phyloP scores from a whole-genome alignment of 139 green algal species.

The Auxenochlorella pyrenoidosa region DNA sequence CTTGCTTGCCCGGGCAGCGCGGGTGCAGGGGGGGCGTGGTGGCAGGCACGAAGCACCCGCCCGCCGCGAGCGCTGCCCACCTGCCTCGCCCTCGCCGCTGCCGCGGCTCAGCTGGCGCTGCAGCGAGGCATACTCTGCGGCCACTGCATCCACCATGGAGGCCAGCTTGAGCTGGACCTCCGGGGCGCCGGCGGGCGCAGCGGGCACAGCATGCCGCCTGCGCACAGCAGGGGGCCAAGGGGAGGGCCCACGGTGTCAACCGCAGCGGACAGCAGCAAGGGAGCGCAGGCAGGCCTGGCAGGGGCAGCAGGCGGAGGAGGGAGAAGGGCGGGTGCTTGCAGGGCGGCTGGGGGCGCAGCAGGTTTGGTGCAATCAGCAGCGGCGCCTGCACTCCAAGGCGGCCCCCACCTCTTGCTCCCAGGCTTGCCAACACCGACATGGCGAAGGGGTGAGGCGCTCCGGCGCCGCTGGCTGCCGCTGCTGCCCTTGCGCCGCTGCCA shows the following conservation, averaged over 20 bases:
- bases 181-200: not conserved
- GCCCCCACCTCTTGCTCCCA: not conserved
- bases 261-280: not conserved
- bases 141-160: slow-evolving; percentile 16
- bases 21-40: not conserved
- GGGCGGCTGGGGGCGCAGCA: not conserved
- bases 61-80: not conserved
- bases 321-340: not conserved
- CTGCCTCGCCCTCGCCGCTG: not conserved
- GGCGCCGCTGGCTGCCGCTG: not conserved
- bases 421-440: not conserved
- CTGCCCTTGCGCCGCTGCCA: not conserved
- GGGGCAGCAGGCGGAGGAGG: not conserved
- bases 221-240: not conserved
- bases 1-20: no score
- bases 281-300: not conserved
- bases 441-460: not conserved
- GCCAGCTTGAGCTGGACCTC: not conserved
- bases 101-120: slow-evolving; percentile 16
- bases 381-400: no score
- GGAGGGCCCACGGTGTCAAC: not conserved
- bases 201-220: not conserved
- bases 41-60: not conserved
- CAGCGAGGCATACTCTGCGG: not conserved
- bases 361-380: not conserved